These are phyloP conservation scores for Coprinellus micaceus DNA, from an alignment of 768 basidiomycete genomes.

Conservation along the genomic window DNA sequence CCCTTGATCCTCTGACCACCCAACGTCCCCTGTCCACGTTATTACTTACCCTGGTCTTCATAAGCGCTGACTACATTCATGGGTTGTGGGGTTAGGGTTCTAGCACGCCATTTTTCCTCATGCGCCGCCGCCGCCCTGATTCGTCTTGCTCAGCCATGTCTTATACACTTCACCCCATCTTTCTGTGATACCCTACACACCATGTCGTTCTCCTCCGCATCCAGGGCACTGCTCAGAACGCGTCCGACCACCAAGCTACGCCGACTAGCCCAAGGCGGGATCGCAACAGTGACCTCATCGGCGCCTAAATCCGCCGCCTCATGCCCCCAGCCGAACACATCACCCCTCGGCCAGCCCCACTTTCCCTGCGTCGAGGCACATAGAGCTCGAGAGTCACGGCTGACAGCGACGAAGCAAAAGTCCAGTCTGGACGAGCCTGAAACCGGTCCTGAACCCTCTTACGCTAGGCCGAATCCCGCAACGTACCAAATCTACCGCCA, in stretches of 20 bases:
- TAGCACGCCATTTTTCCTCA: slow-evolving; percentile 17
- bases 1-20: too few species aligned
- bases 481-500: slow-evolving; percentile 73
- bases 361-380: slow-evolving; percentile 87
- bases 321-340: slow-evolving; percentile 9
- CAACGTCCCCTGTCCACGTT: too few species aligned
- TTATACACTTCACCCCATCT: neutral
- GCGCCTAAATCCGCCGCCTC: slow-evolving; percentile 1
- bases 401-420: slow-evolving; percentile 27
- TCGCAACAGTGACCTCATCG: slow-evolving; percentile 1
- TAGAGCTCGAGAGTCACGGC: slow-evolving; percentile 59
- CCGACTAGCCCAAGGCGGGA: neutral
- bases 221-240: slow-evolving; percentile 9
- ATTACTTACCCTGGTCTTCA: too few species aligned
- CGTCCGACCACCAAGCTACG: neutral
- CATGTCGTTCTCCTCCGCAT: slow-evolving; percentile 13
- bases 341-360: slow-evolving; percentile 19
- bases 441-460: slow-evolving; percentile 77
- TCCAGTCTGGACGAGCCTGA: slow-evolving; percentile 25
- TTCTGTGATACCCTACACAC: neutral
- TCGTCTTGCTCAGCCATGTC: neutral
- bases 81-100: neutral
- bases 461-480: slow-evolving; percentile 72
- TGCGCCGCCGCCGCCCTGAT: slow-evolving; percentile 4
- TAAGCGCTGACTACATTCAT: too few species aligned